Evolutionary conservation across 2,329 filamentous ascomycete genomes (phyloP), one percentile per base, ranked within the genome.

Genomic region (Paraconiothyrium sp.): DNA sequence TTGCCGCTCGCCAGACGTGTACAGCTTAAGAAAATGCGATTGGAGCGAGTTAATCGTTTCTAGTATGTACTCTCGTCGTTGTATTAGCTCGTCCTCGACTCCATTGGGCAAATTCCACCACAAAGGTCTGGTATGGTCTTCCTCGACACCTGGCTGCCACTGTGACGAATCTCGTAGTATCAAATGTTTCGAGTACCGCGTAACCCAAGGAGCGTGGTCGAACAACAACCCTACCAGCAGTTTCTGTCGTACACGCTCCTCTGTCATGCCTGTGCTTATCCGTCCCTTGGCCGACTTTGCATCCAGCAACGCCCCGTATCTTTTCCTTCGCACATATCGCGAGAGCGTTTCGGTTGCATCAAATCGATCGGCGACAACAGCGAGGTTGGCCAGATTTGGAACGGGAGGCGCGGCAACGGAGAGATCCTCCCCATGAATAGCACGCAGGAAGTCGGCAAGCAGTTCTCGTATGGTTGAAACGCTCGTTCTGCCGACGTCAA

Each of bases 61-160:
- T 20, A 93, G 81, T 47, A 93, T 85, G 75, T 85, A 88, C 58
- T 88, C 85, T 10, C 91, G 86, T 1, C 91, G 86, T 66, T 84
- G 83, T 41, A 88, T 85, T 4, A 93, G 81, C 72, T 93, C 91
- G 59, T 86, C 89, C 81, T 94, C 91, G 22, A 94, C 75, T 1
- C 86, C 86, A 59, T 88, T 85, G 0, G 90, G 90, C 20, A 94
- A 76, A 72, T 90, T 86, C 89, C 90, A 93, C 91, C 91, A 93
- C 13, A 86, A 80, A 2, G 88, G 84, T 58, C 72, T 76, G 51
- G 69, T 78, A 56, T 78, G 59, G 49, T 79, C 72, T 58, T 78
- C 72, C 32, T 82, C 80, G 2, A 69, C 65, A 1, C 65, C 72
- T 11, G 76, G 71, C 34, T 75, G 81, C 89, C 89, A 88, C 63